phyloP scores from a whole-genome alignment of 148 eudicot genomes.

The Rhododendron ovatum region DNA sequence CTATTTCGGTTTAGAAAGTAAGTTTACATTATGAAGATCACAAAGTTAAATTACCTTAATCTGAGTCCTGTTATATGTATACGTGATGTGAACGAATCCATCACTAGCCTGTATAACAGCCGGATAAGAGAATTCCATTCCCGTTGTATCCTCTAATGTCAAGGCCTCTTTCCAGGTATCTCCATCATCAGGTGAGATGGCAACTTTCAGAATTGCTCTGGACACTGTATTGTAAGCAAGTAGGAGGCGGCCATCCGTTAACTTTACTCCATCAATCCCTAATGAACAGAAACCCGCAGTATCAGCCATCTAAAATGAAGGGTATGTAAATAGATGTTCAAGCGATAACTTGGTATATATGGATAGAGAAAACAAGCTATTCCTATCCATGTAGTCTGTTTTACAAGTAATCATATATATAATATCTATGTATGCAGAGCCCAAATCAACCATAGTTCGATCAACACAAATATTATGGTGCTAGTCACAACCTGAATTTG shows the following conservation, averaged over 20 bases:
- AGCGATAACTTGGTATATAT: no score
- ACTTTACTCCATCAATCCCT: conserved; percentile 92
- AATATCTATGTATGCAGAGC: not conserved
- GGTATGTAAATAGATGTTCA: no score
- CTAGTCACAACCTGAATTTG: conserved; percentile 75
- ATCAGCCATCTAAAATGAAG: conserved; percentile 1
- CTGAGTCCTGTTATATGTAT: conserved; percentile 84
- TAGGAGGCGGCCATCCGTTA: conserved; percentile 67
- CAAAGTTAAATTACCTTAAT: conserved; percentile 50
- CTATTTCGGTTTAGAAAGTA: not conserved
- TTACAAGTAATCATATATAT: not conserved
- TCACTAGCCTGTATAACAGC: conserved; percentile 77
- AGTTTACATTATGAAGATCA: not conserved
- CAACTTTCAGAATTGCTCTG: conserved; percentile 58
- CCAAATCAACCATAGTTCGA: not conserved
- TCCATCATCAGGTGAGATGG: conserved; percentile 58
- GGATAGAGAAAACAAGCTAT: not conserved
- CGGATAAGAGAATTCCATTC: conserved; percentile 93
- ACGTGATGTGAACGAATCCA: conserved; percentile 79
- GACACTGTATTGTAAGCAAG: conserved; percentile 84
- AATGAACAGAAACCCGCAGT: not conserved
- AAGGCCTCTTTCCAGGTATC: conserved; percentile 72
- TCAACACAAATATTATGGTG: not conserved
- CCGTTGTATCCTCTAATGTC: conserved; percentile 62
- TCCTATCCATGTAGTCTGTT: not conserved